phyloP scores from a whole-genome alignment of 768 basidiomycete species.

The Lanmaoa rubissima region DNA sequence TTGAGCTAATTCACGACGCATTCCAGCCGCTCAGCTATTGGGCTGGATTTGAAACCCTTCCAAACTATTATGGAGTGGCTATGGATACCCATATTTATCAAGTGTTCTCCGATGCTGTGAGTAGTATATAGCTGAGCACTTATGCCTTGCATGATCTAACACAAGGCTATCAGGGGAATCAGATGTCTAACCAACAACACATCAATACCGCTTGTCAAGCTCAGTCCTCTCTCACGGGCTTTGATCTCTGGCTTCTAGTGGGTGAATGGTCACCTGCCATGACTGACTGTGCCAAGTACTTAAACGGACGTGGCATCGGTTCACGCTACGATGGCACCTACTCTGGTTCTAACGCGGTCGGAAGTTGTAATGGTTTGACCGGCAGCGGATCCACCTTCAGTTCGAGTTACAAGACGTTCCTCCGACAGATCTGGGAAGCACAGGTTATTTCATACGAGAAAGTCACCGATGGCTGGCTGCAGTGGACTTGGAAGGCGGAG shows the following conservation, averaged over 20 bases:
- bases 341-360: conserved; percentile 62
- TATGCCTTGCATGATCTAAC: not conserved
- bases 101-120: conserved; percentile 60
- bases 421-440: conserved; percentile 82
- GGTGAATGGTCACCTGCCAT: conserved; percentile 85
- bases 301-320: conserved; percentile 80
- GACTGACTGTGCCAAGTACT: conserved; percentile 59
- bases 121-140: conserved; percentile 16
- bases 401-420: conserved; percentile 73
- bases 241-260: conserved; percentile 77
- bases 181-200: conserved; percentile 50
- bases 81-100: conserved; percentile 83
- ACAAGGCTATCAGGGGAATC: conserved; percentile 38
- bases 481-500: conserved; percentile 87
- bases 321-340: conserved; percentile 63
- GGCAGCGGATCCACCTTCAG: conserved; percentile 77
- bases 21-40: conserved; percentile 75
- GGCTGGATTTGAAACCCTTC: conserved; percentile 57
- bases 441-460: conserved; percentile 73
- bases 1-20: conserved; percentile 74
- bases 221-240: conserved; percentile 44
- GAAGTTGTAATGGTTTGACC: conserved; percentile 71
- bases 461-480: conserved; percentile 65
- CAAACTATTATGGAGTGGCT: conserved; percentile 60
- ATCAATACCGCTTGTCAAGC: conserved; percentile 57